These are phyloP conservation scores for Nicotiana knightiana DNA, from an alignment of 257 asterid genomes.

Conservation along the genomic window DNA sequence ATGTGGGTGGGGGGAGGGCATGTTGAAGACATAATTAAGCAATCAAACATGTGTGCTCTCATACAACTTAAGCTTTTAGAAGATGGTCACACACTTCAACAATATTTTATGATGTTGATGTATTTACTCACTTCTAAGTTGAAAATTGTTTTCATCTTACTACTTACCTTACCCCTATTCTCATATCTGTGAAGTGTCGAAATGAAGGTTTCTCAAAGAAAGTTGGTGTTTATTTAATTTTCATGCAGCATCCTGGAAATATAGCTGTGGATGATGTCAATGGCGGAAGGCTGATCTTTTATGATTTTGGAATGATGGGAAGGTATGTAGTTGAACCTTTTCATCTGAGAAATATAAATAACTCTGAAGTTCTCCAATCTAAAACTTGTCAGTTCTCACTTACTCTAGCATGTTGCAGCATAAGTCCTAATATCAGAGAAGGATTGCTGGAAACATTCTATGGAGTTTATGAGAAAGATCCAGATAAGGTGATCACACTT, in stretches of 20 bases:
- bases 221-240: not conserved
- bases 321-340: conserved; percentile 33
- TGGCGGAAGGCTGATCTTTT: conserved; percentile 86
- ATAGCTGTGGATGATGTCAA: conserved; percentile 84
- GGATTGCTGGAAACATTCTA: conserved; percentile 83
- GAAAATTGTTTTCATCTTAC: not conserved
- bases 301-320: conserved; percentile 98
- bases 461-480: conserved; percentile 90
- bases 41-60: too few species aligned
- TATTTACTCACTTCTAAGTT: not conserved
- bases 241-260: conserved; percentile 81
- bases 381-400: conserved; percentile 6
- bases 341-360: conserved; percentile 2
- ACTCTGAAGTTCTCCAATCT: conserved; percentile 9
- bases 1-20: too few species aligned
- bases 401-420: conserved; percentile 44
- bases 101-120: not conserved
- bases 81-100: too few species aligned
- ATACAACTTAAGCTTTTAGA: too few species aligned
- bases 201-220: not conserved
- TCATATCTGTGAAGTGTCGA: not conserved
- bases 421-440: conserved; percentile 77
- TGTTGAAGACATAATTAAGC: too few species aligned
- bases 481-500: conserved; percentile 55
- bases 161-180: not conserved